These are phyloP conservation scores for Aspergillus sp. DNA, from an alignment of 2,329 filamentous ascomycete species.

Conservation along the genomic window DNA sequence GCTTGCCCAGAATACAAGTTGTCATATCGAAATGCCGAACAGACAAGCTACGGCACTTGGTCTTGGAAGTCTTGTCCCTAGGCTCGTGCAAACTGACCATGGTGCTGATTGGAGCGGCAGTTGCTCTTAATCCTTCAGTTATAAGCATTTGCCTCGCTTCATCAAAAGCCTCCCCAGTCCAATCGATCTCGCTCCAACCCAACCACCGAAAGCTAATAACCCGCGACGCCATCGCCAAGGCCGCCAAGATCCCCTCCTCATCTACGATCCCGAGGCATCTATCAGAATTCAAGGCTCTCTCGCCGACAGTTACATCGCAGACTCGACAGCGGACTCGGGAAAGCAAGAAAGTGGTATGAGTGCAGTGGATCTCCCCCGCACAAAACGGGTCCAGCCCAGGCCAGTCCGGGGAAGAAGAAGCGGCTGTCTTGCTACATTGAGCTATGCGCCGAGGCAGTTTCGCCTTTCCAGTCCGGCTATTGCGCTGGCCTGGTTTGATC, in stretches of 20 bases:
- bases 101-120: neutral
- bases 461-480: slow-evolving; percentile 11
- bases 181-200: neutral
- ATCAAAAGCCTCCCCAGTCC: neutral
- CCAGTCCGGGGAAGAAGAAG: neutral
- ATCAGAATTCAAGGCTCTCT: neutral
- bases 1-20: neutral
- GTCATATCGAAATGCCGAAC: neutral
- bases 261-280: neutral
- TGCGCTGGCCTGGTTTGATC: neutral
- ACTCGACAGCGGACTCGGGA: too few species aligned
- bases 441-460: slow-evolving; percentile 10
- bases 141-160: neutral
- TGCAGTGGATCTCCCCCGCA: neutral
- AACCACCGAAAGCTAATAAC: neutral
- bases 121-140: neutral
- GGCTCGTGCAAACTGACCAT: neutral
- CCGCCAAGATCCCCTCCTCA: neutral
- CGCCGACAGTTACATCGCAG: too few species aligned
- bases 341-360: neutral
- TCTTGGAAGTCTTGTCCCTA: slow-evolving; percentile 1
- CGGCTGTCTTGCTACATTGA: neutral
- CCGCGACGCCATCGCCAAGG: neutral
- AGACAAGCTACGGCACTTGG: neutral
- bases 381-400: neutral